Evolutionary conservation across 306 rosid genomes (phyloP).

Genomic region (Neltuma alba): DNA sequence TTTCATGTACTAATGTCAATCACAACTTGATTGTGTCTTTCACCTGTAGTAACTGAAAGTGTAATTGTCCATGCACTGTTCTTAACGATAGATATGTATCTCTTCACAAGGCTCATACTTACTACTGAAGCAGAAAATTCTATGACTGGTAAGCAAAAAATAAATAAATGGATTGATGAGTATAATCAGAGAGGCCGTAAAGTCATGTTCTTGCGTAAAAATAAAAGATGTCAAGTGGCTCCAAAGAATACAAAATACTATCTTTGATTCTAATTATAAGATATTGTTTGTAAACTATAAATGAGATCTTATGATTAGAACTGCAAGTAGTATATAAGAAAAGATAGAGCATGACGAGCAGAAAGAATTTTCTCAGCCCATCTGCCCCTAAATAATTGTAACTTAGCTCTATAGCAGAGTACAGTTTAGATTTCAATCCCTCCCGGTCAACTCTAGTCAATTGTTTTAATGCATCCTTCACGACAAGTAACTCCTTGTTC

Average conservation of each 20-base stretch:
- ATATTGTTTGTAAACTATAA: too few species aligned
- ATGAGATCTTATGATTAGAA: too few species aligned
- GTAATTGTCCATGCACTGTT: neutral
- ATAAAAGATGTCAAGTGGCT: neutral
- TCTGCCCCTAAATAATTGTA: constrained; percentile 33
- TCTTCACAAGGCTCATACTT: neutral
- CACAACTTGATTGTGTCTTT: neutral
- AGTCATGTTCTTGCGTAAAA: neutral
- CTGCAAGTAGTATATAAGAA: too few species aligned
- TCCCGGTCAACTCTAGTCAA: constrained; percentile 25
- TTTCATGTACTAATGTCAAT: neutral
- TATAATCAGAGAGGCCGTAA: neutral
- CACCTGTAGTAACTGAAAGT: neutral
- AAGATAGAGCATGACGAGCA: neutral
- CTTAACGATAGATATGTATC: neutral
- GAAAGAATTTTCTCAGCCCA: constrained; percentile 41
- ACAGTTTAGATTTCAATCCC: constrained; percentile 21
- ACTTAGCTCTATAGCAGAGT: constrained; percentile 36
- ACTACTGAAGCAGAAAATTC: neutral
- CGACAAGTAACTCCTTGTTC: constrained; percentile 34
- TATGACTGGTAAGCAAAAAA: neutral
- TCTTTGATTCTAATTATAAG: too few species aligned
- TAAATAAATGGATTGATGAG: neutral
- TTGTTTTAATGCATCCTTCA: constrained; percentile 47
- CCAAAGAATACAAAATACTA: too few species aligned